Conservation (phyloP, 2,329 filamentous ascomycete genomes). For the Trichoderma arundinaceum region DNA sequence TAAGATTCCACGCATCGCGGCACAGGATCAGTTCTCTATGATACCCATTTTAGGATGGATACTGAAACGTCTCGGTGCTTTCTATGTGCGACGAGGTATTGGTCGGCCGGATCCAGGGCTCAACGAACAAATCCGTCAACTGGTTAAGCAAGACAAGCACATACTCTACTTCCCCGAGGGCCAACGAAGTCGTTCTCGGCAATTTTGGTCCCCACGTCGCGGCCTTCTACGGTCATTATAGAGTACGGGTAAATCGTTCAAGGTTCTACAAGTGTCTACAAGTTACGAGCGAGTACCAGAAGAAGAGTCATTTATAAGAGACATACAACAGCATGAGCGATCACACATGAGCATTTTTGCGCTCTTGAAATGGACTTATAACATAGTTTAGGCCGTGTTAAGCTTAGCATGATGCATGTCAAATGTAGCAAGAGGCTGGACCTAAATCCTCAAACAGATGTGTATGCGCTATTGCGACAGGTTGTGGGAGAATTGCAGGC, state of each 20-base stretch:
- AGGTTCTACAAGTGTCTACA: neutral
- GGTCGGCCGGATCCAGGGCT: neutral
- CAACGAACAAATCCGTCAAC: neutral
- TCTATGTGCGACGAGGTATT: neutral
- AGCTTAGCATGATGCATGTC: too few species aligned
- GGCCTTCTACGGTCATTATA: constrained; percentile 7
- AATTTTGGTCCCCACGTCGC: neutral
- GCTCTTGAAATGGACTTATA: too few species aligned
- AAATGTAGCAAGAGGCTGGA: too few species aligned
- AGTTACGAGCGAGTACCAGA: constrained; percentile 11
- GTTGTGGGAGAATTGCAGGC: neutral
- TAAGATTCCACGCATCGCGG: neutral
- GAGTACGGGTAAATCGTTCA: constrained; percentile 1
- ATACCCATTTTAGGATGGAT: neutral
- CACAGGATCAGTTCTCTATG: neutral
- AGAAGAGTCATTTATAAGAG: neutral
- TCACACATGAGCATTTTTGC: neutral
- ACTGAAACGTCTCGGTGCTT: neutral
- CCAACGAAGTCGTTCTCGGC: neutral
- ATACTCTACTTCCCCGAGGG: constrained; percentile 11
- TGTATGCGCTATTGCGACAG: neutral
- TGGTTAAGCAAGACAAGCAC: neutral
- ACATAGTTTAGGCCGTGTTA: too few species aligned
- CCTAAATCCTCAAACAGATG: constrained; percentile 2
- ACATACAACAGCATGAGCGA: neutral